Conservation (phyloP, 2,329 filamentous ascomycete genomes). For the Sclerotinia spermophila region DNA sequence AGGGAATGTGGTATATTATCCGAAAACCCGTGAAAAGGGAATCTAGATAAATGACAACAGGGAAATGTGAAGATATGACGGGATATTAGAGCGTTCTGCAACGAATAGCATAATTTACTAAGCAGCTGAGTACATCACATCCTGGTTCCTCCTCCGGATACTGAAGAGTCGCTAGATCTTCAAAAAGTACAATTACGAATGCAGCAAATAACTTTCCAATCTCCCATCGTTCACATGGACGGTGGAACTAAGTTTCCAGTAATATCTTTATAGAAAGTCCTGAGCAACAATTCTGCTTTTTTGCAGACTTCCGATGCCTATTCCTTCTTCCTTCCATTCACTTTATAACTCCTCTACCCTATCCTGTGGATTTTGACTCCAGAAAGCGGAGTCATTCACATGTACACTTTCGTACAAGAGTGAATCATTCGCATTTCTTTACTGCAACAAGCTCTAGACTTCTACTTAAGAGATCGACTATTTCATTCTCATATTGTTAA, state of each 20-base stretch:
- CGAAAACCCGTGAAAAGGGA: fast-evolving
- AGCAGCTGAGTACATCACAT: background rate
- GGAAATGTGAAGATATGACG: too few species aligned
- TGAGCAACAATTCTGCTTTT: background rate
- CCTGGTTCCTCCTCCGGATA: background rate
- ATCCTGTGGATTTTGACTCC: background rate
- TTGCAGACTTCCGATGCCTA: background rate
- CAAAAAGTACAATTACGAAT: background rate
- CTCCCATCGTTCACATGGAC: background rate
- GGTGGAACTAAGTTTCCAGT: background rate
- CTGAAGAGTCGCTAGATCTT: background rate
- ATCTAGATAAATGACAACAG: background rate
- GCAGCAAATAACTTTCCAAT: fast-evolving
- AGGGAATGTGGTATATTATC: background rate
- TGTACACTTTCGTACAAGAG: background rate
- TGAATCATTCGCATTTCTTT: background rate
- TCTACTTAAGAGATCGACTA: background rate
- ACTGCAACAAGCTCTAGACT: background rate
- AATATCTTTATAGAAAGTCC: fast-evolving
- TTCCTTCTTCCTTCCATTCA: background rate
- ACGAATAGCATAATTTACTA: too few species aligned
- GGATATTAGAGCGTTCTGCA: fast-evolving
- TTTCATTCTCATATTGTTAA: background rate
- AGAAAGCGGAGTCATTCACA: background rate
- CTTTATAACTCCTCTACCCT: background rate